Evolutionary conservation across 2,329 filamentous ascomycete genomes (phyloP), one percentile per base, ranked within the genome.

Genomic region (Plenodomus tracheiphilus): DNA sequence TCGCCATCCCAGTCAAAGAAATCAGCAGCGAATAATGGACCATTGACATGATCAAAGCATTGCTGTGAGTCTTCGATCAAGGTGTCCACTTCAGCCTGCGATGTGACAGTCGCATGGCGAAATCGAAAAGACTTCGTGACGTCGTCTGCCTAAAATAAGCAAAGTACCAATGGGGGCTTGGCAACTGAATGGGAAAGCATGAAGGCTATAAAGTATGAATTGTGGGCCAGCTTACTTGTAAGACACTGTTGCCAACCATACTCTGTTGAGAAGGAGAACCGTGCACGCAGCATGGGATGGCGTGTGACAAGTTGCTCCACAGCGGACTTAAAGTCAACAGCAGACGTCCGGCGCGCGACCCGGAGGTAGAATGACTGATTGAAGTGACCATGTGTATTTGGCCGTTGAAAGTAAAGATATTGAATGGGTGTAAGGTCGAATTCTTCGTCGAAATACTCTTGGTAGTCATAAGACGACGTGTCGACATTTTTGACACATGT

Each of bases 341-440:
- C 43, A 37, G 52, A 59, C 1, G 72, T 51, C 9, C 47, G 62
- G 9, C 57, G 63, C 16, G 61, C 62, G 11, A 71, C 54, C 19
- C 54, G 56, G 6, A 71, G 59, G 39, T 69, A 67, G 35, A 70
- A 70, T 1, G 66, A 69, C 41, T 69, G 67, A 41, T 71, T 71
- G 54, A 70, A 70, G 32, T 69, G 68, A 17, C 66, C 66, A 17
- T 63, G 56, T 5, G 67, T 61, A 19, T 67, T 65, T 4, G 64
- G 64, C 37, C 67, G 60, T 30, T 66, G 51, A 32, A 65, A 71
- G 50, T 66, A 71, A 15, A 69, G 54, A 8, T 57, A 59, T 43
- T 71, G 68, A 15, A 71, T 69, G 1, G 68, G 68, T 1, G 68
- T 61, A 2, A 70, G 54, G n/a, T 60, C 61, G 35, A 71, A 71